Evolutionary conservation across 352 stramenopile species (phyloP).

Genomic region (Phytophthora fragariae): DNA sequence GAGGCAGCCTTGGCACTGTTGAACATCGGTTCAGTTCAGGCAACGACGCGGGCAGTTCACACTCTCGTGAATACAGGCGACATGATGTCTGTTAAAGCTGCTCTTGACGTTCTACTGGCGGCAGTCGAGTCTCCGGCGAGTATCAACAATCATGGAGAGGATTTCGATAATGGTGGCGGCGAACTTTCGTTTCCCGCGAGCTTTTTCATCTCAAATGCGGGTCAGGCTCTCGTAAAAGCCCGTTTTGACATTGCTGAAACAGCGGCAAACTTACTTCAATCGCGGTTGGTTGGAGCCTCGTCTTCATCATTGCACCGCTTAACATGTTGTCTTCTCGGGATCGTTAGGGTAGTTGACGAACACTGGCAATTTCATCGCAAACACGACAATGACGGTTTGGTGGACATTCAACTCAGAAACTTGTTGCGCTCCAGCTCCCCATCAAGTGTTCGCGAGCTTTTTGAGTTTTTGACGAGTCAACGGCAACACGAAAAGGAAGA

Average conservation of each 20-base stretch:
- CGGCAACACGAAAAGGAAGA: neutral
- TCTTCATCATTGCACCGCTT: conserved; percentile 20
- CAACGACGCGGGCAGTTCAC: conserved; percentile 34
- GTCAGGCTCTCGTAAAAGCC: conserved; percentile 23
- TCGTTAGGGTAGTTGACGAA: conserved; percentile 30
- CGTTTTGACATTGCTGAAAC: conserved; percentile 43
- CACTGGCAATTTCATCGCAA: conserved; percentile 5
- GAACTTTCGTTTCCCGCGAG: conserved; percentile 46
- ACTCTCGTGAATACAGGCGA: conserved; percentile 49
- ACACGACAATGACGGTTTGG: neutral
- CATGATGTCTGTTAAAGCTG: conserved; percentile 32
- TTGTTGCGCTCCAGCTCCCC: conserved; percentile 12
- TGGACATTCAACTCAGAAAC: neutral
- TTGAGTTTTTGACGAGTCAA: conserved; percentile 24
- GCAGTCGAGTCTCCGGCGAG: neutral
- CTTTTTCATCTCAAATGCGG: conserved; percentile 52
- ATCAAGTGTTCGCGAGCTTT: conserved; percentile 30
- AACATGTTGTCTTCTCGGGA: conserved; percentile 34
- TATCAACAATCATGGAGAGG: neutral
- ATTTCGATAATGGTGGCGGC: neutral
- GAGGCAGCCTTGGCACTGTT: conserved; percentile 46
- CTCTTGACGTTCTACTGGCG: conserved; percentile 41
- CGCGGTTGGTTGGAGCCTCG: conserved; percentile 10
- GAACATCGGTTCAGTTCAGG: conserved; percentile 31
- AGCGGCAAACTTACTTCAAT: conserved; percentile 38